Conservation (phyloP, 2,329 filamentous ascomycete species). For the Diaporthe sp. region DNA sequence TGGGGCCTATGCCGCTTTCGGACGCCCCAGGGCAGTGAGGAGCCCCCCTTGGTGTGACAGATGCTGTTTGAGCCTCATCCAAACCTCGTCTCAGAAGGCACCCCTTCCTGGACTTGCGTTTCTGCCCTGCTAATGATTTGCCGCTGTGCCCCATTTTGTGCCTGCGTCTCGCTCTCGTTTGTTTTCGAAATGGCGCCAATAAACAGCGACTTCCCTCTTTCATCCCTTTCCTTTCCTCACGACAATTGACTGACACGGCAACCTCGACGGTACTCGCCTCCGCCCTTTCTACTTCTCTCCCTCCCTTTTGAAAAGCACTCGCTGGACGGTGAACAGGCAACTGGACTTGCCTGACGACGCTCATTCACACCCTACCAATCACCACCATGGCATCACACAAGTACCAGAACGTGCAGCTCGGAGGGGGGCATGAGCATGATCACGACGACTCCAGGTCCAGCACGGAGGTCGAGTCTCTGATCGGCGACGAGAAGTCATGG, state of each 20-base stretch:
- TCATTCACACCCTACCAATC: constrained; percentile 3
- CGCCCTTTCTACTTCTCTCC: neutral
- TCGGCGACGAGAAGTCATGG: constrained; percentile 55
- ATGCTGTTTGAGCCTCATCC: constrained; percentile 41
- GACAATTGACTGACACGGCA: constrained; percentile 8
- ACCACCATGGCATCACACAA: constrained; percentile 42
- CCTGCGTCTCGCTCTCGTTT: constrained; percentile 12
- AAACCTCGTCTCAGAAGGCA: constrained; percentile 32
- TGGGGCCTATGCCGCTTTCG: constrained; percentile 8
- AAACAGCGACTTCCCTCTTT: constrained; percentile 16
- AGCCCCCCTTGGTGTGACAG: constrained; percentile 20
- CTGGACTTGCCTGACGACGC: constrained; percentile 33
- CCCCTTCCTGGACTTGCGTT: constrained; percentile 12
- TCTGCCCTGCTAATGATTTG: neutral
- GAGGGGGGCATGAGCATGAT: constrained; percentile 45
- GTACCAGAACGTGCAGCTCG: constrained; percentile 49
- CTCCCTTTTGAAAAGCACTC: constrained; percentile 6
- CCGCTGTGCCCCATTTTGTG: neutral
- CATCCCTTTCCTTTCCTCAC: neutral
- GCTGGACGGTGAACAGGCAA: constrained; percentile 36
- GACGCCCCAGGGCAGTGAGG: neutral
- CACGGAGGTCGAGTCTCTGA: constrained; percentile 57
- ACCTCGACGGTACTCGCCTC: constrained; percentile 11
- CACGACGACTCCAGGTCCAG: constrained; percentile 51
- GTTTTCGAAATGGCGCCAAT: constrained; percentile 7